Evolutionary conservation across 345 rosid species (phyloP), one percentile per base, ranked within the genome.

Genomic region (Brassica cretica): DNA sequence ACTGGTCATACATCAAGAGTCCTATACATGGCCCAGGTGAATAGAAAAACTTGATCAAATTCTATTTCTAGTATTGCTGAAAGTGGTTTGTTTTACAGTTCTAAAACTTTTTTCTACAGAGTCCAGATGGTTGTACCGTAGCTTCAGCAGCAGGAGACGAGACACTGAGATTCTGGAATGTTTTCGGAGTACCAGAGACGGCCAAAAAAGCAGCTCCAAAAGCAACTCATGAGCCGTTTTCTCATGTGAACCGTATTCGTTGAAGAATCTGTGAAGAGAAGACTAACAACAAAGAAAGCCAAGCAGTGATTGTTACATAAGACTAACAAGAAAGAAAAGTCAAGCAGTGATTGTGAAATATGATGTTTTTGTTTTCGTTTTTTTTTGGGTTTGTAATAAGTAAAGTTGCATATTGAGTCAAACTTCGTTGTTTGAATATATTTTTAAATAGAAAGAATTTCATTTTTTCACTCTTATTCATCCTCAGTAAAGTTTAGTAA

Each of bases 111-210:
- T 55, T 53, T 10, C 1, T 66, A 46, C 80, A 86, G 87, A 88
- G 94, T 65, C 94, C 94, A 6, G 92, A 90, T 86, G 89, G 94
- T 41, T 85, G 84, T 77, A 86, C 91, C 1, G 93, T 89, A 6
- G 96, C 96, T 24, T 80, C 96, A 12, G 96, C 93, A n/a, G 93
- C 93, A 35, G 90, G 86, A 44, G 93, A 90, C 18, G 96, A 90
- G 66, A 90, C 93, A 2, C 64, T 89, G 18, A 80, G 90, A 60
- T 85, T 90, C 44, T 90, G 93, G 96, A 90, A 89, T 71, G 91
- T 90, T 6, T 90, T 89, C 66, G 91, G 90, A 29, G 85, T 71
- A 24, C 88, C 93, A 12, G 89, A 89, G 78, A 63, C 74, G 0
- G 25, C 77, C n/a, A 76, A 77, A 18, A 81, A 80, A 25, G 4